Evolutionary conservation across 352 stramenopile species (phyloP).

Genomic region (Halophytophthora polymorphica): DNA sequence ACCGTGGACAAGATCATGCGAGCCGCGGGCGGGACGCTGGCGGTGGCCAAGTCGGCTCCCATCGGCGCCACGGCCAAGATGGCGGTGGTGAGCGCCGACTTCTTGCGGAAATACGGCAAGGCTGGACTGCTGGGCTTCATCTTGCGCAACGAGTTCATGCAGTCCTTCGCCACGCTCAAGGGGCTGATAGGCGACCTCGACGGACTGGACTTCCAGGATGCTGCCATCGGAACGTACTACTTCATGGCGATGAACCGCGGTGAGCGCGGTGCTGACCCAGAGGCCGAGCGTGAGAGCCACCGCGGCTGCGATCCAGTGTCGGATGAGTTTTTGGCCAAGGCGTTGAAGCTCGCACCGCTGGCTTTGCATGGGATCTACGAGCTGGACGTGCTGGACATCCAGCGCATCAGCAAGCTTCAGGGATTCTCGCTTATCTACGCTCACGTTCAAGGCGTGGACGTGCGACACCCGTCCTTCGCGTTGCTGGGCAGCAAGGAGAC

Average conservation of each 20-base stretch:
- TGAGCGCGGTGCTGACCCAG: constrained; percentile 66
- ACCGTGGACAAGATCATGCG: constrained; percentile 82
- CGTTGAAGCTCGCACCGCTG: constrained; percentile 74
- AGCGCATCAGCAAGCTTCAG: constrained; percentile 78
- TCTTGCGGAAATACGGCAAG: constrained; percentile 80
- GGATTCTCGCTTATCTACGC: constrained; percentile 79
- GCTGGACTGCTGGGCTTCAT: constrained; percentile 81
- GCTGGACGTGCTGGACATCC: constrained; percentile 78
- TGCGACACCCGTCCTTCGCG: constrained; percentile 78
- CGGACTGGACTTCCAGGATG: constrained; percentile 81
- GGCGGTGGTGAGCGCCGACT: constrained; percentile 82
- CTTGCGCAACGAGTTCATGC: constrained; percentile 86
- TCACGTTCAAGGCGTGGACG: constrained; percentile 78
- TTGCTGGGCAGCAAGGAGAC: constrained; percentile 74
- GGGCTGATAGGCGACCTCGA: constrained; percentile 76
- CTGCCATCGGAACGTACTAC: constrained; percentile 82
- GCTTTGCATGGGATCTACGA: constrained; percentile 85
- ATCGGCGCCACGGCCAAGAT: constrained; percentile 82
- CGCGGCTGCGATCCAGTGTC: constrained; percentile 51
- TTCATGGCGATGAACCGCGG: constrained; percentile 89
- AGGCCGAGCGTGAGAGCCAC: constrained; percentile 60
- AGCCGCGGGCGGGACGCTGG: constrained; percentile 72
- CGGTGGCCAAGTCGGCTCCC: constrained; percentile 70
- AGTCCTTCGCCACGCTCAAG: constrained; percentile 84
- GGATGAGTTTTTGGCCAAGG: constrained; percentile 65